Percentiles rank a stretch among this genome's conserved stretches.
Evolutionary conservation across 2,329 filamentous ascomycete species (phyloP).

Genomic region (Ceratocystis eucalypticola): DNA sequence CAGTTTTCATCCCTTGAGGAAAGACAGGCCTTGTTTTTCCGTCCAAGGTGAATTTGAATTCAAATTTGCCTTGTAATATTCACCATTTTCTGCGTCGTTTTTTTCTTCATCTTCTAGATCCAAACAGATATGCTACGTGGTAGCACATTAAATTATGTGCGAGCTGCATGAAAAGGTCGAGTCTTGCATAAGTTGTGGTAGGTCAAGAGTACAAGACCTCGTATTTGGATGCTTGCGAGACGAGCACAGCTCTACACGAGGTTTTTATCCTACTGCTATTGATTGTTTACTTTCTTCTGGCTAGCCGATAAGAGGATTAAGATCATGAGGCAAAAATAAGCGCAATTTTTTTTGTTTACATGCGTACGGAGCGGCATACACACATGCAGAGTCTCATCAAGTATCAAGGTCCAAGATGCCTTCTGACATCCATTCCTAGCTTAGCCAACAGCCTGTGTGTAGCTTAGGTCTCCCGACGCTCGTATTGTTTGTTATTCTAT

Average conservation of each 20-base stretch:
- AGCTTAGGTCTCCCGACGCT: neutral
- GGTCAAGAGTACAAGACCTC: neutral
- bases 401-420: neutral
- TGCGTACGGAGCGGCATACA: no score
- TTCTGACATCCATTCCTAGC: neutral
- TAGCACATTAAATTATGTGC: neutral
- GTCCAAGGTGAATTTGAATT: neutral
- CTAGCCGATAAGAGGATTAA: no score
- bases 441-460: neutral
- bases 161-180: neutral
- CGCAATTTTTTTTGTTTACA: no score
- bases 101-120: neutral
- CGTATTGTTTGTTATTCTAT: slow-evolving; percentile 1
- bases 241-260: no score
- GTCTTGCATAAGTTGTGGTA: neutral
- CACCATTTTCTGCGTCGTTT: neutral
- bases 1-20: no score
- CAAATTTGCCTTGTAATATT: neutral
- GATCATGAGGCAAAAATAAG: no score
- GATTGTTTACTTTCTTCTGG: neutral
- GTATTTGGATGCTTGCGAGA: neutral
- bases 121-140: neutral
- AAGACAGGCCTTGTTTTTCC: no score
- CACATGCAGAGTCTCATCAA: no score
- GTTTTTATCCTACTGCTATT: neutral